Evolutionary conservation across 2,329 filamentous ascomycete genomes (phyloP).

Genomic region (Exophiala spinifera): DNA sequence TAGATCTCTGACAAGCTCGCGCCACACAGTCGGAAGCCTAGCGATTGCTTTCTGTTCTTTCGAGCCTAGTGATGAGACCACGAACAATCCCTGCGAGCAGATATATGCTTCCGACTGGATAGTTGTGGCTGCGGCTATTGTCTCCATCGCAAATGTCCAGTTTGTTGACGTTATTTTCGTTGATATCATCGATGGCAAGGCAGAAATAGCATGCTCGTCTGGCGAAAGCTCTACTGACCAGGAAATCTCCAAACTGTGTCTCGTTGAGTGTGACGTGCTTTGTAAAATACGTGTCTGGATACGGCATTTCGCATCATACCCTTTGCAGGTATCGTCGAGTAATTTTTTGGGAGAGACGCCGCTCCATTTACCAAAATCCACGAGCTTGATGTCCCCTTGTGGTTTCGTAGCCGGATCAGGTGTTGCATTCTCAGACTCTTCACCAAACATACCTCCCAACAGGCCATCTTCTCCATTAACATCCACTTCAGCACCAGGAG

Average conservation of each 20-base stretch:
- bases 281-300: conserved; percentile 69
- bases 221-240: conserved; percentile 72
- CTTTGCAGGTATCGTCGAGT: conserved; percentile 82
- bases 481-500: conserved; percentile 31
- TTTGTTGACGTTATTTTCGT: conserved; percentile 45
- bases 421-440: conserved; percentile 31
- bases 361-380: conserved; percentile 80
- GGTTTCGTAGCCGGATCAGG: neutral
- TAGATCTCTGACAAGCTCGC: conserved; percentile 81
- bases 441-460: conserved; percentile 58
- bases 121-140: conserved; percentile 68
- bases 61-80: conserved; percentile 70
- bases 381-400: conserved; percentile 59
- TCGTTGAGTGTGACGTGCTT: conserved; percentile 68
- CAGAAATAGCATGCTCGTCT: conserved; percentile 44
- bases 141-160: conserved; percentile 68
- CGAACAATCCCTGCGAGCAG: conserved; percentile 76
- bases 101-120: conserved; percentile 86
- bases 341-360: conserved; percentile 73
- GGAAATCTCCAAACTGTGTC: conserved; percentile 68
- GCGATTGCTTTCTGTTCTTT: conserved; percentile 85
- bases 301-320: conserved; percentile 66
- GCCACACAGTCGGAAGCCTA: conserved; percentile 74
- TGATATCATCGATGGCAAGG: conserved; percentile 41
- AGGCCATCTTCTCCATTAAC: conserved; percentile 46